These are phyloP conservation scores for Colletotrichum coccodes DNA, from an alignment of 2,329 filamentous ascomycete genomes.

Conservation along the genomic window DNA sequence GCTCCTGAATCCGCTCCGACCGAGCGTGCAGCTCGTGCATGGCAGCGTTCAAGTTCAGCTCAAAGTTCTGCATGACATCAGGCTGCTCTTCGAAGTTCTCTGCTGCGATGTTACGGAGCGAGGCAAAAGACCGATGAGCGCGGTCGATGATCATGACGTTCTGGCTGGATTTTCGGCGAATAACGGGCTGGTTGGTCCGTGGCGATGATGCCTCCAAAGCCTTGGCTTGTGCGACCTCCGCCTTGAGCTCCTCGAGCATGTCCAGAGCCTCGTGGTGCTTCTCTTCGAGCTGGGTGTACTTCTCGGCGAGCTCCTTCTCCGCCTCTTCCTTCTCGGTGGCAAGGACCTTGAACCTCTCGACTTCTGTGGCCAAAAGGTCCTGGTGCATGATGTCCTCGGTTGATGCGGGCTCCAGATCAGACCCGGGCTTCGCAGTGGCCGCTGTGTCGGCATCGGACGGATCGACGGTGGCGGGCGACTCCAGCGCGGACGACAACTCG, in stretches of 20 bases:
- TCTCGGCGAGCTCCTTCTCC: constrained; percentile 77
- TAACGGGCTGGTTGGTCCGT: constrained; percentile 76
- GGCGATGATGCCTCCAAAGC: constrained; percentile 67
- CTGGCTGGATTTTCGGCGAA: constrained; percentile 93
- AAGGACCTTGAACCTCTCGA: constrained; percentile 76
- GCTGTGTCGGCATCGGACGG: constrained; percentile 67
- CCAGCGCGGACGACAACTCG: constrained; percentile 89
- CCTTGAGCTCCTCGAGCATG: constrained; percentile 91
- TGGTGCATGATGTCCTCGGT: constrained; percentile 50
- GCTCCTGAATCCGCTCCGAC: constrained; percentile 88
- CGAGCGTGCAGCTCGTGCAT: constrained; percentile 91
- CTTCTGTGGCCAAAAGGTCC: constrained; percentile 66
- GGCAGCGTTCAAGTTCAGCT: constrained; percentile 88
- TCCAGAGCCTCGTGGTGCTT: constrained; percentile 85
- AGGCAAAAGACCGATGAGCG: constrained; percentile 89
- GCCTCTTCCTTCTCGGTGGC: constrained; percentile 81
- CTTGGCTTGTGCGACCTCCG: constrained; percentile 83
- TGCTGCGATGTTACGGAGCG: constrained; percentile 85
- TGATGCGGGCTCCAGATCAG: constrained; percentile 36
- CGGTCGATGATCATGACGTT: constrained; percentile 88
- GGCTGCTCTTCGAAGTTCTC: constrained; percentile 87
- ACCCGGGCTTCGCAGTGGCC: constrained; percentile 54
- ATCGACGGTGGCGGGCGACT: constrained; percentile 74
- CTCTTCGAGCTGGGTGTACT: constrained; percentile 84
- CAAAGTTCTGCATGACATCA: constrained; percentile 91